These are phyloP conservation scores for Vitis cinerea DNA, from an alignment of 164 flowering plant genomes.

Conservation along the genomic window DNA sequence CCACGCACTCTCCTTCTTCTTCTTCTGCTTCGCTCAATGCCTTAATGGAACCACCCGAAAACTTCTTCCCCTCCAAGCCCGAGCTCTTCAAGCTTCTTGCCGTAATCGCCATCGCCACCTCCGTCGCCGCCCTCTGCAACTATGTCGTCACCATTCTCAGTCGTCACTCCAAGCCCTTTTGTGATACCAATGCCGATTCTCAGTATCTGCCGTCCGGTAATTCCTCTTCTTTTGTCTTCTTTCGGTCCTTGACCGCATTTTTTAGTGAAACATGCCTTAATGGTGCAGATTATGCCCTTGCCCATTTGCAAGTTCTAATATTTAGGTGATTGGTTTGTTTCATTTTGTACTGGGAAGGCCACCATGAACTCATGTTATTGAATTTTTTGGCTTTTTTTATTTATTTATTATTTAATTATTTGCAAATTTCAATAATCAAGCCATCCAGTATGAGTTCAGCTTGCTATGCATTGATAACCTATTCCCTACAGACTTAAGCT, in stretches of 20 bases:
- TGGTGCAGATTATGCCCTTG: too few relatives aligned
- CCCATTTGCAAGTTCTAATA: too few relatives aligned
- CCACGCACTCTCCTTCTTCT: conserved; percentile 7
- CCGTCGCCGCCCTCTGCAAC: conserved; percentile 54
- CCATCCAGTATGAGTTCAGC: too few relatives aligned
- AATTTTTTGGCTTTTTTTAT: too few relatives aligned
- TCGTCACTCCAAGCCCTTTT: conserved; percentile 58
- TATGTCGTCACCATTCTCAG: conserved; percentile 26
- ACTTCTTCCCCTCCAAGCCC: conserved; percentile 53
- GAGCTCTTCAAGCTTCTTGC: conserved; percentile 53
- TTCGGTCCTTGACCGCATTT: neutral
- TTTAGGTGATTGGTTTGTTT: too few relatives aligned
- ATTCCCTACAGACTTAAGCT: too few relatives aligned
- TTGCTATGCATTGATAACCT: too few relatives aligned
- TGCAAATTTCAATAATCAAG: too few relatives aligned
- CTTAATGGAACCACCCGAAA: conserved; percentile 48
- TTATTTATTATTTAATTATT: too few relatives aligned
- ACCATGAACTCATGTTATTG: too few relatives aligned
- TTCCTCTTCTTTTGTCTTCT: conserved; percentile 1
- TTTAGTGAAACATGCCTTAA: too few relatives aligned
- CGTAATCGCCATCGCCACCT: conserved; percentile 55
- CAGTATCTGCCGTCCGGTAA: conserved; percentile 42
- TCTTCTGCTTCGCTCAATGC: conserved; percentile 14
- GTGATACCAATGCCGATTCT: conserved; percentile 37
- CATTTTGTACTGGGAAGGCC: too few relatives aligned